Conservation (phyloP, 2,329 filamentous ascomycete species). For the Aureobasidium subglaciale region DNA sequence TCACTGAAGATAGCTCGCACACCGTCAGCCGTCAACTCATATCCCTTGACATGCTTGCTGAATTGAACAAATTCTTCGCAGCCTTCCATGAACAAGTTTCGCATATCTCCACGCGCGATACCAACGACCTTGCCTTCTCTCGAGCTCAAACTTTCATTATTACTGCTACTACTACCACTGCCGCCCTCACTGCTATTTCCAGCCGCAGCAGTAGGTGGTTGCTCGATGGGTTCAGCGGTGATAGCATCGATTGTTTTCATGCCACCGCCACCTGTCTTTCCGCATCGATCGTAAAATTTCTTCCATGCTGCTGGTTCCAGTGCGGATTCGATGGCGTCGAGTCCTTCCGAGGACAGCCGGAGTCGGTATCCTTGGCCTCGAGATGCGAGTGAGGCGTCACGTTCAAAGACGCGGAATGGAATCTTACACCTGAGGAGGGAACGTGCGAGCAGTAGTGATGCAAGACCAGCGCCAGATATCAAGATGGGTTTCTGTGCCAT, state of each 20-base stretch:
- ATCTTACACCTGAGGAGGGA: constrained; percentile 30
- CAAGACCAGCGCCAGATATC: constrained; percentile 36
- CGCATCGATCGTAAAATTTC: constrained; percentile 53
- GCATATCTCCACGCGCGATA: constrained; percentile 58
- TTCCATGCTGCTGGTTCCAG: constrained; percentile 39
- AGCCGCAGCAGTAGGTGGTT: background rate
- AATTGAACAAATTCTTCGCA: constrained; percentile 51
- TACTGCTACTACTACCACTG: constrained; percentile 16
- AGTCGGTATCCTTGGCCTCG: constrained; percentile 58
- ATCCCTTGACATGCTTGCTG: constrained; percentile 50
- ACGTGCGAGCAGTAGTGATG: constrained; percentile 33
- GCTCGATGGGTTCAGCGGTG: constrained; percentile 40
- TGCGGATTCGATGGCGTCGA: constrained; percentile 55
- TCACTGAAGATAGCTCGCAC: constrained; percentile 55
- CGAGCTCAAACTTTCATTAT: constrained; percentile 35
- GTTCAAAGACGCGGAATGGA: constrained; percentile 36
- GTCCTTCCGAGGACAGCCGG: constrained; percentile 49
- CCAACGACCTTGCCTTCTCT: constrained; percentile 54
- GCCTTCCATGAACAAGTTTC: constrained; percentile 50
- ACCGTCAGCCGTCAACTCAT: constrained; percentile 48
- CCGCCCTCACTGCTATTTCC: constrained; percentile 17
- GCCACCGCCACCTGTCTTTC: constrained; percentile 53
- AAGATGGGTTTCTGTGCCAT: constrained; percentile 32
- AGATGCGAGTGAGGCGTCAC: constrained; percentile 44
- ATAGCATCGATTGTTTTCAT: constrained; percentile 46